Evolutionary conservation across 139 green algal genomes (phyloP), one percentile per base, ranked within the genome.

Genomic region (Coelastrella sp.): DNA sequence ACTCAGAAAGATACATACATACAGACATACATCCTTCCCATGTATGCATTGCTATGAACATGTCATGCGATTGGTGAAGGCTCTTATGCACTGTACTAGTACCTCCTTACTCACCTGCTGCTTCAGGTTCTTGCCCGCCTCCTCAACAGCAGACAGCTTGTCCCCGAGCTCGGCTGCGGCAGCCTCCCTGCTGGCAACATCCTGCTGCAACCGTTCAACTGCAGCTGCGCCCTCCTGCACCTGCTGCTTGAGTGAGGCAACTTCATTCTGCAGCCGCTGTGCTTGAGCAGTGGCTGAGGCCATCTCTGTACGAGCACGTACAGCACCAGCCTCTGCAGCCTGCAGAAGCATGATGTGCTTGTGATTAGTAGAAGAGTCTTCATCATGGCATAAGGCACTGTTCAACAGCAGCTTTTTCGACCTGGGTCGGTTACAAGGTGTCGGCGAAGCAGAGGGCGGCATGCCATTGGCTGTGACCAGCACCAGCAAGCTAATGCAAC

Each of bases 241-340:
- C 23, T 76, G 67, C 34, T 15, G 37, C 71, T 37, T 62, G 34
- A 77, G 62, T n/a, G 62, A 21, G 5, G 27, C 23, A 7, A 64
- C 3, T 43, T 76, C 79, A 40, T 27, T 25, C 79, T 85, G 62
- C 79, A 78, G 79, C 4, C 43, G 15, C 27, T 35, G 40, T 21
- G 63, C 62, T 7, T 35, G 3, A 17, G 68, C 66, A 4, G n/a
- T 30, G 21, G 51, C 68, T 13, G 50, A n/a, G 4, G 34, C 80
- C 66, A 86, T 80, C 80, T 79, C 80, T 23, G 80, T 80, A 9
- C 80, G 67, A 13, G 80, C 80, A 32, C 50, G 34, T 25, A 86
- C 50, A 7, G 80, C 80, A 8, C 50, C 67, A 23, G 67, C 34
- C 80, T 86, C 80, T 23, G 80, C 66, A 25, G 34, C 23, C 48